Conservation (phyloP, 805 yeast genomes). For the Yamadazyma phyllophila region DNA sequence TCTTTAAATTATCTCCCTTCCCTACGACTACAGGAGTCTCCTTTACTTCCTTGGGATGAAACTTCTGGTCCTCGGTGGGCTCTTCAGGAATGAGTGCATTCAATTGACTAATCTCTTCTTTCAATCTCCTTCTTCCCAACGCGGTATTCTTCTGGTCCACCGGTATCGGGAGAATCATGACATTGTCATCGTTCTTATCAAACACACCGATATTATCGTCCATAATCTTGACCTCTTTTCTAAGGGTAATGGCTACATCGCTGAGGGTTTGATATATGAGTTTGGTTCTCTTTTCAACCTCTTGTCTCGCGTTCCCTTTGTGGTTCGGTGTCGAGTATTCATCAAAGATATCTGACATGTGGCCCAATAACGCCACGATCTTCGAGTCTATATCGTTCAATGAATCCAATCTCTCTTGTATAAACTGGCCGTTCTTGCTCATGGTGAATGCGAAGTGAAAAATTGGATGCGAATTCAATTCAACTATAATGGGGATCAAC, state of each 20-base stretch:
- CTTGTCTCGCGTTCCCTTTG: constrained; percentile 26
- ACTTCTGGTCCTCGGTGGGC: constrained; percentile 10
- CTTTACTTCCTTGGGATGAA: constrained; percentile 2
- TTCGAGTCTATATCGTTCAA: constrained; percentile 51
- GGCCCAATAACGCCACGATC: constrained; percentile 50
- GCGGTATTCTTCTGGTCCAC: constrained; percentile 70
- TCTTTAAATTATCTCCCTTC: constrained; percentile 1
- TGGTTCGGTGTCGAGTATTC: constrained; percentile 32
- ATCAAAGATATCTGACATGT: constrained; percentile 47
- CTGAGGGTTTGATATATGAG: constrained; percentile 55
- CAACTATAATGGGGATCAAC: constrained; percentile 33
- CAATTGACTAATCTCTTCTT: constrained; percentile 39
- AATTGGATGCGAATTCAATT: background rate
- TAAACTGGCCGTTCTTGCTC: constrained; percentile 21
- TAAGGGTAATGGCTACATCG: constrained; percentile 53
- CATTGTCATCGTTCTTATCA: constrained; percentile 40
- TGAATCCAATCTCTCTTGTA: constrained; percentile 51
- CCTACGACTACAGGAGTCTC: background rate
- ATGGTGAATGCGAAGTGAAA: background rate
- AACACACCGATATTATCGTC: constrained; percentile 56
- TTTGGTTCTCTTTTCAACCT: constrained; percentile 44
- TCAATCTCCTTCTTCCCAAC: constrained; percentile 58
- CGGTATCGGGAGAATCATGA: constrained; percentile 63
- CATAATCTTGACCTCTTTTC: constrained; percentile 64
- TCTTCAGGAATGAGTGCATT: constrained; percentile 14